Evolutionary conservation across 2,329 filamentous ascomycete species (phyloP), one percentile per base, ranked within the genome.

Genomic region (Trichoderma arundinaceum): DNA sequence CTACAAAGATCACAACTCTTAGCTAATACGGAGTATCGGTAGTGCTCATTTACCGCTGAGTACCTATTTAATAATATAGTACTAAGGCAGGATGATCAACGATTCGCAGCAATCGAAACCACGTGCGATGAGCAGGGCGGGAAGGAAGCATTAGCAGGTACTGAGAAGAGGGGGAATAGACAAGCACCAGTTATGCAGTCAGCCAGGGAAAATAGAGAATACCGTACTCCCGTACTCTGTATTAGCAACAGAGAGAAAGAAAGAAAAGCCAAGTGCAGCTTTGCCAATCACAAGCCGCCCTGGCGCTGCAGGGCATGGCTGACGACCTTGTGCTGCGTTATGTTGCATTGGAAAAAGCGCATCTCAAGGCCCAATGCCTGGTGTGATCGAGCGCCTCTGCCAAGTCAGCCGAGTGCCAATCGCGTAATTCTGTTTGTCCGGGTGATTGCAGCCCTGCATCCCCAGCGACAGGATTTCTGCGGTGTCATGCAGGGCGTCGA

Each of bases 401-500:
- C 57, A 32, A n/a, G 33, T 28, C 60, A 43, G 48, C 35, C 59
- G 28, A 44, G 38, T 54, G 33, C 60, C 60, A 63, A 63, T 54
- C 39, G 39, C 49, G 49, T 54, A 54, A 28, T 54, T 17, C 60
- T 38, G 35, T 43, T 35, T 44, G 49, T 39, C 39, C 49, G 49
- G 60, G n/a, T 38, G 59, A 38, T 38, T 12, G 48, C 59, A 62
- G 59, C 51, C 33, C 51, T 53, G 51, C 51, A 28, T 28, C 22
- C 22, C 22, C 22, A 28, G 22, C 32, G 33, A 53, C 51, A 54
- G 49, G 39, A 63, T 44, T 44, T 44, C 38, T 53, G 60, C 60
- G 38, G 60, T 44, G 49, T 43, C 49, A 62, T 62, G 58, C 58
- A 62, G 58, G 58, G 58, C 38, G 58, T 28, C 22, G 22, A 28